Base-by-base conservation (phyloP, 371 early-diverging fungal genomes). In the Conidiobolus incongruus region DNA sequence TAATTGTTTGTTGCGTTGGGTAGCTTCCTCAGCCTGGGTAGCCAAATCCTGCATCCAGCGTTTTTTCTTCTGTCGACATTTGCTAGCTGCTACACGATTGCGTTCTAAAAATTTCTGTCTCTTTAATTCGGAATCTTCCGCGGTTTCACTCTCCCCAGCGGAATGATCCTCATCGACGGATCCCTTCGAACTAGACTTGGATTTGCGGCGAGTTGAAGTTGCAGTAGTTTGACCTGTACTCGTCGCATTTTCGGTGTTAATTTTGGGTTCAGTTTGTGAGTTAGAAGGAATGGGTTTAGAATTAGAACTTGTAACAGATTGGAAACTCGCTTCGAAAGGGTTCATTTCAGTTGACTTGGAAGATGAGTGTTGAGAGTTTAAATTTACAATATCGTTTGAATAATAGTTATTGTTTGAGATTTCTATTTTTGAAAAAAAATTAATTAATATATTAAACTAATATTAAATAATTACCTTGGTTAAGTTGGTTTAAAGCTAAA, bases 11-110 rank as follows among this genome's bases (percentile, higher is more conserved):
- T 84, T 84, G 42, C 60, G 63, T 24, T 55, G 48, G 1, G 66
- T 59, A 10, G 62, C 58, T 22, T 65, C 65, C 7, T 67, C 65
- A 12, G 67, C 63, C 26, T 61, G 59, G 10, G 52, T 61, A 54
- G 79, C 72, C 3, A 84, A 61, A 29, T 74, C 72, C 50, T 72
- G 59, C 44, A 76, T 54, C 74, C 72, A 75, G 46, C 49, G 41
- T 53, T 81, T 77, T 58, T 79, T 80, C 59, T 78, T 80, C 54
- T 78, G 80, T 35, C 85, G 62, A 50, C 82, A 84, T 51, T 77
- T 75, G 24, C 66, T 68, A 2, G 85, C 85, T 32, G 78, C 75
- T 41, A 72, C 51, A 21, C 82, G 68, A 49, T 84, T 84, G 23
- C 80, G 63, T 57, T 81, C 82, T 16, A 84, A 53, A 41, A 78